Base-by-base conservation (phyloP, 2,329 filamentous ascomycete species). In the Calonectria honghensis region DNA sequence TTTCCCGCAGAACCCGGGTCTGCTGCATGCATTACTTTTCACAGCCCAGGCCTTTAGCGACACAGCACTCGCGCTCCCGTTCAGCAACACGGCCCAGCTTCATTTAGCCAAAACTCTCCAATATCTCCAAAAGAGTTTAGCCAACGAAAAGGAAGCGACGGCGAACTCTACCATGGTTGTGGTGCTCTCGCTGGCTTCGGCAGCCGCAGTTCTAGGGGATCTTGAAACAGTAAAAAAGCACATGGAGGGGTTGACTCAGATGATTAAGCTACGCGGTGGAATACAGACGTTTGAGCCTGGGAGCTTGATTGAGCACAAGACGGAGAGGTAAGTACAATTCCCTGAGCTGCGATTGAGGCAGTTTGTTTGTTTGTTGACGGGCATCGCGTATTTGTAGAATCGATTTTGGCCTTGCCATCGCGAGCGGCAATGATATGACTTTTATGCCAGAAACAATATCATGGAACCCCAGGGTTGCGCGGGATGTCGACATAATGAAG, bases 11-110 rank as follows among this genome's bases (percentile, higher is more conserved):
- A 50, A 78, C 27, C 79, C 78, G 2, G 80, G 76, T 7, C 73
- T 82, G 66, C 50, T 81, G 7, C 80, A 81, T 50, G 77, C 81
- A 0, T 72, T 80, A 4, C 27, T 82, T 2, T 81, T 80, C 48
- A 76, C 77, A 2, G 73, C 78, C 9, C 81, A 81, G 32, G 75
- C 79, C 4, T 81, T 80, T 31, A 71, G 74, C 11, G 81, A 81
- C n/a, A 16, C 73, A 13, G 66, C 75, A 1, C 41, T 72, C 0
- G 57, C 57, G 1, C 32, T 65, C 1, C 27, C 57, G 0, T 69
- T 70, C 32, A 71, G 81, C 16, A 64, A 64, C 3, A 37, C 72
- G 7, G 70, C 78, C 3, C 71, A 78, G 18, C 64, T 72, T 20
- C 76, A 82, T 41, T 71, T 81, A 2, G 73, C 67, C 18, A 77